Base-by-base conservation (phyloP, 345 rosid species). In the Hibiscus mutabilis region DNA sequence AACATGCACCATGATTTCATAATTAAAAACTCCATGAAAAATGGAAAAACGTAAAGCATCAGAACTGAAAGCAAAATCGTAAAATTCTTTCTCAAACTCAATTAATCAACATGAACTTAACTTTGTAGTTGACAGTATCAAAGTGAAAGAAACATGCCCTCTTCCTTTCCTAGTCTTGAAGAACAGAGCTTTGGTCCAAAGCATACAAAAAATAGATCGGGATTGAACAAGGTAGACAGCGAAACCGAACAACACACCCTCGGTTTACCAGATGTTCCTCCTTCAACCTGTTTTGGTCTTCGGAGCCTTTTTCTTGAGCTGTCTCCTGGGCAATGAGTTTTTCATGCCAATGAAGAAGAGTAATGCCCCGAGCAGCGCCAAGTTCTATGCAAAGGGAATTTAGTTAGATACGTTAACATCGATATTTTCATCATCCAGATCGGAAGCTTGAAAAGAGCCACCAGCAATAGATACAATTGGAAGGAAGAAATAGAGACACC, bases 311-410 rank as follows among this genome's bases (percentile, higher is more conserved):
- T 82, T 91, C 88, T 81, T 83, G 35, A 69, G 79, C 42, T 86
- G 91, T 56, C 89, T 84, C 74, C 86, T 80, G 35, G 85, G 89
- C 76, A 86, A 82, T 14, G 95, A 86, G 84, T 91, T 91, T 80
- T 79, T 85, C 95, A 89, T 91, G 71, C 97, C 97, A 62, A 89
- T 81, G 62, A 84, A 91, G 76, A 85, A 89, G 22, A 91, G 82
- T 73, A 91, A 72, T 53, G 86, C 95, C 25, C 97, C 97, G 42
- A 91, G 72, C 1, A 91, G 80, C 15, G 97, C 92, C 74, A 91
- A 31, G 79, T 81, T 86, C 97, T 91, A 81, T 75, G 19, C 5
- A 21, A 25, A 22, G 9, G 5, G 51, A 66, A 64, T 14, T 16
- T 18, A 62, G 13, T 73, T 0, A 66, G 59, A 35, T 73, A 10